Base-by-base conservation (phyloP, 495 filamentous ascomycete genomes). In the Penicillium odoratum region DNA sequence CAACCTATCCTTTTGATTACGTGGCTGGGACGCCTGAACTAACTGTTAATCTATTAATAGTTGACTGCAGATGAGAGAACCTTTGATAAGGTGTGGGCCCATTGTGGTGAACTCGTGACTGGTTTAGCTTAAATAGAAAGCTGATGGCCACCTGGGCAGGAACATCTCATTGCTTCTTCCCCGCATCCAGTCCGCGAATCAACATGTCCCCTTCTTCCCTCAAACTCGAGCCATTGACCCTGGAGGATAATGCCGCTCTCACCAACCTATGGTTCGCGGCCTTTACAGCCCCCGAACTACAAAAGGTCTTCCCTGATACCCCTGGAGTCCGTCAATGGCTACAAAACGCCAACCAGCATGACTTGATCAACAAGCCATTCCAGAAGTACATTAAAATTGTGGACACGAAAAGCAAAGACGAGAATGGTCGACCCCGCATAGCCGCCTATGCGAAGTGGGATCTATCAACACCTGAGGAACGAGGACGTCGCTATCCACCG, bases 361-460 rank as follows among this genome's bases (percentile, higher is more conserved):
- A 71, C 42, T 50, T 71, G 47, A 40, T 42, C 18, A 45, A 67
- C 10, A 65, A 66, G 46, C 66, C 68, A 0, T 62, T 56, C 13
- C 61, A 69, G 30, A 59, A 58, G 26, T 73, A 71, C 28, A 6
- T 73, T 7, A 73, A 71, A 48, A 47, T 73, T 4, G 43, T 69
- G 21, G 70, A 73, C 33, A 50, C 65, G 2, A 28, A 48, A 8
- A 40, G 48, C 5, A 45, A 26, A 15, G 59, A 69, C 18, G 49
- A 25, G n/a, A 36, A 63, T 4, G 60, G 66, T 25, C 52, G 55
- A 42, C 48, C 61, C 31, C 57, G 61, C 21, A 48, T 72, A 25
- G 60, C 50, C 16, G 65, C 69, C 9, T 72, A 64, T 47, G 69
- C 62, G 15, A 69, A 69, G 51, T 72, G 69, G 68, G 64, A 69